phyloP scores from a whole-genome alignment of 2,329 filamentous ascomycete genomes.

The Ascomycota sp. region DNA sequence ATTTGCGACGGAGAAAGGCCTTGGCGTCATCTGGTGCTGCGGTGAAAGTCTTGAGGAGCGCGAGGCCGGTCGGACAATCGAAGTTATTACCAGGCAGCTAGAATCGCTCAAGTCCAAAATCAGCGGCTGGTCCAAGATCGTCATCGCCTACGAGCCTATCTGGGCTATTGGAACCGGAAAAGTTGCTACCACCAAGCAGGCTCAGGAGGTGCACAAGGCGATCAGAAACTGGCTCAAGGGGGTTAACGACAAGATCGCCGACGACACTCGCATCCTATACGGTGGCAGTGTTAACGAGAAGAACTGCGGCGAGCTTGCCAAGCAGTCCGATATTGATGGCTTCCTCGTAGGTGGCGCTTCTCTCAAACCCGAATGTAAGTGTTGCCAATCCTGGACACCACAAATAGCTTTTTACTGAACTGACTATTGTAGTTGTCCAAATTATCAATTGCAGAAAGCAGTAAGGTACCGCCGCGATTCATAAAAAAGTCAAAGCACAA shows the following conservation, averaged over 20 bases:
- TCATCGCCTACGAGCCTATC: conserved; percentile 97
- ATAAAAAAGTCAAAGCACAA: not conserved
- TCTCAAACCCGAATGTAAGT: conserved; percentile 86
- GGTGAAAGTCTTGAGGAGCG: conserved; percentile 90
- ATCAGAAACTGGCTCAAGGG: conserved; percentile 79
- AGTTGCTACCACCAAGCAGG: conserved; percentile 74
- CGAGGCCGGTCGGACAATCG: conserved; percentile 67
- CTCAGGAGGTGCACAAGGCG: conserved; percentile 80
- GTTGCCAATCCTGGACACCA: no score
- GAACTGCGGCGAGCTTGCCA: conserved; percentile 86
- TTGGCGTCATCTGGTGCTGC: conserved; percentile 91
- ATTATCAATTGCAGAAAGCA: conserved; percentile 35
- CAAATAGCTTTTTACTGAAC: not conserved
- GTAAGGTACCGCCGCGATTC: conserved; percentile 11
- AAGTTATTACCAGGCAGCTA: conserved; percentile 71
- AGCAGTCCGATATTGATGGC: conserved; percentile 88
- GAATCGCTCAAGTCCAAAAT: conserved; percentile 58
- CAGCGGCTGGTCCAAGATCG: conserved; percentile 80
- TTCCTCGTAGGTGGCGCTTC: conserved; percentile 94
- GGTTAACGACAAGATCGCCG: conserved; percentile 53
- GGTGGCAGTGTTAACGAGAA: conserved; percentile 94
- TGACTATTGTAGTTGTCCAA: conserved; percentile 24
- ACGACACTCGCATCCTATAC: conserved; percentile 86
- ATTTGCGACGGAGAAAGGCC: conserved; percentile 66
- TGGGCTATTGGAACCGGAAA: conserved; percentile 93